A percentile compares a stretch with the other conserved stretches of the same genome.
phyloP scores from a whole-genome alignment of 495 filamentous ascomycete genomes.

The Astrocystis sublimbata region DNA sequence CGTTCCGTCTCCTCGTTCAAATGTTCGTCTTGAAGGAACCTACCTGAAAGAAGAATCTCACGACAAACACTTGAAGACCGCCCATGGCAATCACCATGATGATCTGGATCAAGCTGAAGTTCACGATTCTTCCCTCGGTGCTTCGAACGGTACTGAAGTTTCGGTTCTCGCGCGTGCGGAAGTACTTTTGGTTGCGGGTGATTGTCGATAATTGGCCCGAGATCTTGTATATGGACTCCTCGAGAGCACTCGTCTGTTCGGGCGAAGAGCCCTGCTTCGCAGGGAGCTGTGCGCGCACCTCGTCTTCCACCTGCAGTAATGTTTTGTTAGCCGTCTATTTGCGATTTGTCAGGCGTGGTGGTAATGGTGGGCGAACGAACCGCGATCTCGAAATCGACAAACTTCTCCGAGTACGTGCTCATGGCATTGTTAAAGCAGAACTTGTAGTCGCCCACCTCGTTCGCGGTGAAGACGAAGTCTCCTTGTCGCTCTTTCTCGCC shows the following conservation, averaged over 20 bases:
- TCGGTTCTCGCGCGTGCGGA: constrained; percentile 96
- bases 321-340: constrained; percentile 7
- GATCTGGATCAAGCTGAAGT: constrained; percentile 92
- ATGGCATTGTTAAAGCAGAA: constrained; percentile 99
- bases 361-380: constrained; percentile 65
- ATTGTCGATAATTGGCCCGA: constrained; percentile 95
- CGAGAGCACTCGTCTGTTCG: constrained; percentile 87
- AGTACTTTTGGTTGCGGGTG: constrained; percentile 97
- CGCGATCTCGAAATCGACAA: constrained; percentile 97
- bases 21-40: constrained; percentile 14
- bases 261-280: constrained; percentile 87
- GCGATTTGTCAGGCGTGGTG: background rate
- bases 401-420: constrained; percentile 96
- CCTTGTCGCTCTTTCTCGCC: constrained; percentile 93
- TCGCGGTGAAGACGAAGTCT: constrained; percentile 97
- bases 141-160: constrained; percentile 98
- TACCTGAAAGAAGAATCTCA: constrained; percentile 97
- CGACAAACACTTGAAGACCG: constrained; percentile 94
- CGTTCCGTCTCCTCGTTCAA: background rate
- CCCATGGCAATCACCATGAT: constrained; percentile 95
- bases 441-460: constrained; percentile 87
- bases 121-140: constrained; percentile 93
- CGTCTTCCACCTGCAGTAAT: constrained; percentile 80
- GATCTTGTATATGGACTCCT: constrained; percentile 95
- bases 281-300: constrained; percentile 77